Evolutionary conservation across 1,284 basidiomycete species (phyloP), one percentile per base, ranked within the genome.

Genomic region (Rhodotorula sp.): DNA sequence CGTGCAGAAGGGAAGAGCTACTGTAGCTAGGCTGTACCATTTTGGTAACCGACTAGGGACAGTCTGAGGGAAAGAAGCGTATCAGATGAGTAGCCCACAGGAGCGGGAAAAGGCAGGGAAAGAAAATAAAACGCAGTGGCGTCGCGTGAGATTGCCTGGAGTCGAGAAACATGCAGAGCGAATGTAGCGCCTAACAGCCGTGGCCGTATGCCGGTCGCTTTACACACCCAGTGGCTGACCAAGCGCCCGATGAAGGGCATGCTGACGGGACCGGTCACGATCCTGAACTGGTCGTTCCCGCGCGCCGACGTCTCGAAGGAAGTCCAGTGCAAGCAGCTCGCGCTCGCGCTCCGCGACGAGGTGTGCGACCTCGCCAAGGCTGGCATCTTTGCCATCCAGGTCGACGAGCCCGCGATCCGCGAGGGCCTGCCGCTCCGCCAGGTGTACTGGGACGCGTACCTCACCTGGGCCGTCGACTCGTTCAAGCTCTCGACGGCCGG

Each of bases 241-340:
- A 85, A 88, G 83, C 91, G 90, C 84, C 93, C 96, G 80, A 96
- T 99, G 92, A 99, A 99, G 90, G 96, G 96, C 79, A 99, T 99
- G 97, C 80, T 83, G 76, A 96, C 96, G 74, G 71, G 69, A 23
- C 82, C 81, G 58, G 82, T 83, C 74, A 83, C 82, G 69, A 97
- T 99, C 84, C 89, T 99, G 83, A 98, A 98, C 88, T 99, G 97
- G 97, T 99, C 97, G 58, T 99, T 99, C 96, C 97, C 97, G 80
- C 96, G 97, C 85, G 93, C 93, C 78, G 97, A 99, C 83, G 91
- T 99, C 80, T 88, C 91, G 73, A 92, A 93, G 83, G 97, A 99
- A 85, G 83, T 96, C 76, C 97, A 99, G 86, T 94, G 93, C 82
- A 94, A 95, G 87, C 97, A 99, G 84, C 90, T 99, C 79, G 97